Evolutionary conservation across 345 rosid species (phyloP).

Genomic region (Cardamine resedifolia): DNA sequence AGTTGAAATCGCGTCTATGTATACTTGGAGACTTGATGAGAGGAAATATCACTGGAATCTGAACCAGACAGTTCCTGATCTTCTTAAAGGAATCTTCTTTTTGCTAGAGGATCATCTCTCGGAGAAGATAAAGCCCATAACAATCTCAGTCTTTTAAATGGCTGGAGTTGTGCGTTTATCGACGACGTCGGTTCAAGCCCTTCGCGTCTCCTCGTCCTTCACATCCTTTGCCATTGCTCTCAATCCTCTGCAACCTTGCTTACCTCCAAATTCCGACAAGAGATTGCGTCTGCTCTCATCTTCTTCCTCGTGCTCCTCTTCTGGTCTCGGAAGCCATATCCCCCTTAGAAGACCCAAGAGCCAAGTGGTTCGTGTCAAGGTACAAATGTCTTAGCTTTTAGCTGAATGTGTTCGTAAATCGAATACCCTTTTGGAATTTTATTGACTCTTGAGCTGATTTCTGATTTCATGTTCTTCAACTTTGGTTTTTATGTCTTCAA

Average conservation of each 20-base stretch:
- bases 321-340: constrained; percentile 12
- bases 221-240: constrained; percentile 42
- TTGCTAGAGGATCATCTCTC: constrained; percentile 26
- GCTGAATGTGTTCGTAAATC: neutral
- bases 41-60: constrained; percentile 30
- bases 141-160: constrained; percentile 43
- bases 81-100: constrained; percentile 10
- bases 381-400: constrained; percentile 2
- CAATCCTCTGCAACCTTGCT: constrained; percentile 40
- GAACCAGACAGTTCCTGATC: constrained; percentile 42
- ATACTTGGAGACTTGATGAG: constrained; percentile 17
- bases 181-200: constrained; percentile 41
- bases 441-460: neutral
- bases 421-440: neutral
- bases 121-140: constrained; percentile 19
- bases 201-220: constrained; percentile 47
- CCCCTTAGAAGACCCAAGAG: constrained; percentile 24
- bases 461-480: neutral
- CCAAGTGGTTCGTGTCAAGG: constrained; percentile 32
- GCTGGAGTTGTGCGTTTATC: constrained; percentile 59
- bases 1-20: constrained; percentile 29
- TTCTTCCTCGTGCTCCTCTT: constrained; percentile 32
- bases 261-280: constrained; percentile 40
- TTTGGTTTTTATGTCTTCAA: constrained; percentile 4
- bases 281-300: constrained; percentile 41